Conservation (phyloP, 1,284 basidiomycete species). For the Heterobasidion irregulare region DNA sequence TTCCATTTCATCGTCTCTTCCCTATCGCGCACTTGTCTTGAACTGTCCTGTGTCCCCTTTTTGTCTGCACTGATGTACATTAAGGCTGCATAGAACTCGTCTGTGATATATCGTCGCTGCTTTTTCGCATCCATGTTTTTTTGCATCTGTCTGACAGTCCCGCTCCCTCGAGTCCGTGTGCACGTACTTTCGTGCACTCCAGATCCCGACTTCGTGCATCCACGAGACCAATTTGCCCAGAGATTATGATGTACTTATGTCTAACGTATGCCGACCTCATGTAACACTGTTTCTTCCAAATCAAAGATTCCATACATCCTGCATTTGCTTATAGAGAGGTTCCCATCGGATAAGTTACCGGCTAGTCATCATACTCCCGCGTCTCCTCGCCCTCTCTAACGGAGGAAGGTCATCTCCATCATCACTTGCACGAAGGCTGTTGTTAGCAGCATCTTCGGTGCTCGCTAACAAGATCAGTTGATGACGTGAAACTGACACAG, state of each 20-base stretch:
- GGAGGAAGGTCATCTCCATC: constrained; percentile 43
- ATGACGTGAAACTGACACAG: constrained; percentile 10
- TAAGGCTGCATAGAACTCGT: background rate
- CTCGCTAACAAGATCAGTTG: background rate
- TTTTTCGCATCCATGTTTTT: background rate
- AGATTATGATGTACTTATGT: no score
- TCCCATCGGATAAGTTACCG: background rate
- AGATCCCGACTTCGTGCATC: no score
- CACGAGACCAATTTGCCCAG: no score
- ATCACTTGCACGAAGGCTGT: constrained; percentile 5
- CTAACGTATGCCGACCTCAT: no score
- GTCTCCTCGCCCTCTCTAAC: constrained; percentile 45
- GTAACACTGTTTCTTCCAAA: no score
- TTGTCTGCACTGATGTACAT: background rate
- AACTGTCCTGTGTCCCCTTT: background rate
- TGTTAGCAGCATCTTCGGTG: constrained; percentile 1
- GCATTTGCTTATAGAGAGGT: no score
- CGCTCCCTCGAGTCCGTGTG: background rate
- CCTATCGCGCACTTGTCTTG: background rate
- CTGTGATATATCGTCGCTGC: background rate
- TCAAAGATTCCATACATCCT: no score
- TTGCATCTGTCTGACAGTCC: background rate
- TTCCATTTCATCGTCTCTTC: background rate
- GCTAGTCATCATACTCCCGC: constrained; percentile 28
- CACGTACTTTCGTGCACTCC: background rate